Evolutionary conservation across 2,329 filamentous ascomycete genomes (phyloP), one percentile per base, ranked within the genome.

Genomic region (Colletotrichum shisoi): DNA sequence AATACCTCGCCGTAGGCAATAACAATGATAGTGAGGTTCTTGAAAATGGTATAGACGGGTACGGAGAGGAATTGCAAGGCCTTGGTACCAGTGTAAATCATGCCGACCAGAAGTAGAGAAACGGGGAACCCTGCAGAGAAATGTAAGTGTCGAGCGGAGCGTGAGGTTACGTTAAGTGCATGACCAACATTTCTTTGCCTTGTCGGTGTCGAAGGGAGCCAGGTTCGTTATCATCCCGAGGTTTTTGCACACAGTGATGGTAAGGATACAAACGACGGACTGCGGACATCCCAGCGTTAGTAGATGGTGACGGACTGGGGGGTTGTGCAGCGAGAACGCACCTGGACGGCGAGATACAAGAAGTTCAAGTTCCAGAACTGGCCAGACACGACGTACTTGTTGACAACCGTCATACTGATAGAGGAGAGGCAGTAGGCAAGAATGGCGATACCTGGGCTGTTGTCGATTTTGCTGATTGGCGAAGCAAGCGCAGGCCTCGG

Each of bases 331-430:
- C 48, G 48, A 15, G 24, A n/a, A 75, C 87, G 75, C 87, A 97
- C 94, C 89, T 98, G 95, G 69, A 98, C 86, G 69, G 88, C 90
- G 68, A 99, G 87, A 74, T 97, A 91, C 81, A 99, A 92, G 80
- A 98, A 97, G 81, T 96, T 97, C 74, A 99, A 82, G 81, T 99
- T 99, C 87, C 96, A 99, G 72, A 90, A 87, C 58, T 86, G 85
- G 68, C 95, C 95, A 8, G 93, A 97, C 53, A 99, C 88, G 70
- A 97, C 94, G 79, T 96, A 99, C 85, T 99, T 99, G 83, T 99
- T 99, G 79, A 96, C 95, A n/a, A 97, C 92, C 8, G 95, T 99
- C 95, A 99, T 99, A 79, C 94, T 87, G 76, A 99, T 99, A n/a
- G 94, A 97, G 60, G 94, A 92, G 74, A 91, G 84, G 80, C 95